A percentile compares a stretch with the other conserved stretches of the same genome.
Evolutionary conservation across 305 asterid species (phyloP).

Genomic region (Fraxinus latifolia): DNA sequence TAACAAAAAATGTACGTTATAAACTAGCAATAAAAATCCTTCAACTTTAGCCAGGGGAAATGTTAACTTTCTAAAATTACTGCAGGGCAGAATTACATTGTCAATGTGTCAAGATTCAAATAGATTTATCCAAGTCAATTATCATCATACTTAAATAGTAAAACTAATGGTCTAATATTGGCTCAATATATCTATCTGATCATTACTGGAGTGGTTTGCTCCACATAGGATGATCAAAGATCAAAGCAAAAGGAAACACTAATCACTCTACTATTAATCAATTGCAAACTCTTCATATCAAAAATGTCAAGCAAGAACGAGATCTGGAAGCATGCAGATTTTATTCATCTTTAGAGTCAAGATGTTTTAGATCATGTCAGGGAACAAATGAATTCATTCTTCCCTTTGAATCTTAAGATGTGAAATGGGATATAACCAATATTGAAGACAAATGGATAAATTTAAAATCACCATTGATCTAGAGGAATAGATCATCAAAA

Average conservation of each 20-base stretch:
- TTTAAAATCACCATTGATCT: not conserved
- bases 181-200: not conserved
- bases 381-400: constrained; percentile 4
- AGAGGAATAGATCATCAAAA: not conserved
- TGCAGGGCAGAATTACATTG: not conserved
- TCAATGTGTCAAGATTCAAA: not conserved
- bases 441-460: not conserved
- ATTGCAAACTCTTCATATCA: not conserved
- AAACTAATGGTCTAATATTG: not conserved
- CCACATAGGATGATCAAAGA: not conserved
- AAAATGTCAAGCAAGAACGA: not conserved
- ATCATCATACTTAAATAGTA: not conserved
- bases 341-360: not conserved
- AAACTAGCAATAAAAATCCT: not conserved
- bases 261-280: constrained; percentile 1
- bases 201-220: not conserved
- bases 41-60: not conserved
- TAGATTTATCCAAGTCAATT: not conserved
- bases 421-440: not conserved
- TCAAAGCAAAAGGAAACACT: constrained; percentile 1
- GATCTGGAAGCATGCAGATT: not conserved
- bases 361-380: not conserved
- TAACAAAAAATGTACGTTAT: not conserved
- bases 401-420: not conserved
- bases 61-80: not conserved